A percentile compares a stretch with the other conserved stretches of the same genome.
Evolutionary conservation across 192 early-diverging fungal genomes (phyloP).

Genomic region (Coemansia sp.): DNA sequence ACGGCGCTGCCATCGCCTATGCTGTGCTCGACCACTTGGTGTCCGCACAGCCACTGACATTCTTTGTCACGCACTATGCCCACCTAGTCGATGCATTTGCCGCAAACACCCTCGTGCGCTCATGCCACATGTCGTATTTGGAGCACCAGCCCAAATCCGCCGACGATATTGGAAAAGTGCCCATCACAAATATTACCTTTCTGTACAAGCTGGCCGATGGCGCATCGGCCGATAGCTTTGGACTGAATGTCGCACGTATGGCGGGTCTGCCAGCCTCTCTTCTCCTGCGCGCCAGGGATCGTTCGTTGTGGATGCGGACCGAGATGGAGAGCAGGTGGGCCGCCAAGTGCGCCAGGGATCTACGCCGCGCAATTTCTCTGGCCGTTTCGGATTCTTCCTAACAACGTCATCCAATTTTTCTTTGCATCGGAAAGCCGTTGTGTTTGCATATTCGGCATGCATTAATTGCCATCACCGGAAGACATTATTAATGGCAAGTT

Average conservation of each 20-base stretch:
- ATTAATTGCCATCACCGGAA: conserved; percentile 2
- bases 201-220: conserved; percentile 88
- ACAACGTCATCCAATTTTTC: background rate
- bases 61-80: conserved; percentile 97
- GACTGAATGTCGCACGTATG: conserved; percentile 96
- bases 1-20: conserved; percentile 96
- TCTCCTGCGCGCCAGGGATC: conserved; percentile 67
- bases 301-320: conserved; percentile 73
- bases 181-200: conserved; percentile 76
- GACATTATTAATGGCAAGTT: too few species aligned
- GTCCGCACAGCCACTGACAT: conserved; percentile 70
- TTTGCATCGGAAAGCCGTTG: background rate
- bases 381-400: background rate
- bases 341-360: conserved; percentile 14
- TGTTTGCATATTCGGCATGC: background rate
- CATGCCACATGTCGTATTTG: conserved; percentile 47
- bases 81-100: conserved; percentile 69
- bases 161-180: conserved; percentile 62
- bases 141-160: conserved; percentile 68
- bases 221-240: conserved; percentile 87
- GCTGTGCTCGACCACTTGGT: conserved; percentile 87
- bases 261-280: conserved; percentile 79
- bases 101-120: conserved; percentile 10
- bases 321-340: conserved; percentile 44
- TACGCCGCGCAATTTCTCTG: conserved; percentile 32